Conservation (phyloP, 345 rosid genomes). For the Aethionema arabicum region DNA sequence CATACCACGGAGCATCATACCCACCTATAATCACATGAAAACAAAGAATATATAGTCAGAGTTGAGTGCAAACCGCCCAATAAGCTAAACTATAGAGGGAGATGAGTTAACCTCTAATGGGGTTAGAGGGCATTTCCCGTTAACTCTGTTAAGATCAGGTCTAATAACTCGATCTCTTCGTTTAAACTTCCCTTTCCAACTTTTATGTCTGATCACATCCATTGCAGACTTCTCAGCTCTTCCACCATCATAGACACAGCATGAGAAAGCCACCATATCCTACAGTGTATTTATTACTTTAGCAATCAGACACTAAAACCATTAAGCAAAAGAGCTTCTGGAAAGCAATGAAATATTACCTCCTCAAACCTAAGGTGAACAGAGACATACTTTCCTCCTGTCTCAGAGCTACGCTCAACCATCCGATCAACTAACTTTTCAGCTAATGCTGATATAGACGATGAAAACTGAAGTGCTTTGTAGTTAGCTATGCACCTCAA, state of each 20-base stretch:
- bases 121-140: constrained; percentile 93
- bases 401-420: constrained; percentile 66
- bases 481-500: constrained; percentile 87
- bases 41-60: constrained; percentile 20
- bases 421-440: constrained; percentile 63
- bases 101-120: constrained; percentile 73
- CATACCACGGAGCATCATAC: constrained; percentile 95
- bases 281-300: too few relatives aligned
- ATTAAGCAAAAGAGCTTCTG: not conserved
- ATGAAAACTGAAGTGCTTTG: constrained; percentile 75
- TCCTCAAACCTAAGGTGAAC: constrained; percentile 93
- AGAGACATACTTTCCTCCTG: constrained; percentile 75
- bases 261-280: constrained; percentile 99
- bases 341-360: constrained; percentile 43
- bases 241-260: constrained; percentile 89
- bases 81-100: not conserved
- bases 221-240: constrained; percentile 64
- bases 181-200: constrained; percentile 89
- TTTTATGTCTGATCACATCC: constrained; percentile 63
- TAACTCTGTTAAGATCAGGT: constrained; percentile 75
- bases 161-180: constrained; percentile 55
- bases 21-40: constrained; percentile 79
- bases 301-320: not conserved
- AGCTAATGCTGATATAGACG: constrained; percentile 57
- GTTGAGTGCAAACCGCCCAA: constrained; percentile 9